phyloP scores from a whole-genome alignment of 192 early-diverging fungal genomes.

The Entrophospora sp. region DNA sequence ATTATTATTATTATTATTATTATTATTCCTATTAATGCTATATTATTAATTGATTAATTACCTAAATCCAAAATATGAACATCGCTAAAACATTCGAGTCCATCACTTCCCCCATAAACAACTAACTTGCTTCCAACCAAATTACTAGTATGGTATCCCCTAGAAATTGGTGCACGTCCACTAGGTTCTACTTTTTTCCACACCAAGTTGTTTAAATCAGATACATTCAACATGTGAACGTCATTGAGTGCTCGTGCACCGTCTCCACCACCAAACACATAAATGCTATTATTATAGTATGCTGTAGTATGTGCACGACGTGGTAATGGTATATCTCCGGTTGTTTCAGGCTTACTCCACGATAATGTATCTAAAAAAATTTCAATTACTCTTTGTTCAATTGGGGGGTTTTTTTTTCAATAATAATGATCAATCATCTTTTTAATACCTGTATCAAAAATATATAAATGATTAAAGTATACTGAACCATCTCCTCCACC shows the following conservation, averaged over 20 bases:
- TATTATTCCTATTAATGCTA: no score
- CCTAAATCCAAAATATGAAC: no score
- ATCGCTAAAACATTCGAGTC: no score
- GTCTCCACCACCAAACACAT: constrained; percentile 82
- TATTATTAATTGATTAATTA: no score
- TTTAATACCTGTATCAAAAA: constrained; percentile 59
- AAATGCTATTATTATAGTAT: constrained; percentile 65
- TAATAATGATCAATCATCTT: no score
- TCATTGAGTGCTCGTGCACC: no score
- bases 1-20: constrained; percentile 64
- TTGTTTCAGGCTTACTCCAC: constrained; percentile 60
- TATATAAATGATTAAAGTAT: constrained; percentile 73
- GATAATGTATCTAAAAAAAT: constrained; percentile 40
- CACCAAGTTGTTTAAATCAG: constrained; percentile 23
- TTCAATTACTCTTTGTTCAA: background rate
- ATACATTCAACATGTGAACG: constrained; percentile 53
- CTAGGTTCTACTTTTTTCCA: constrained; percentile 61
- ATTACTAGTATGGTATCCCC: constrained; percentile 91
- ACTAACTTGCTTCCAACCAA: constrained; percentile 69
- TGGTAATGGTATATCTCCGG: constrained; percentile 45
- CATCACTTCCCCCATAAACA: constrained; percentile 81
- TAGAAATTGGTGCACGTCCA: constrained; percentile 54
- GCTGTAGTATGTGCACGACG: constrained; percentile 77
- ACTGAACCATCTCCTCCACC: no score
- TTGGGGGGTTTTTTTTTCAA: no score